Conservation (phyloP, 805 yeast species). For the Yamadazyma philogaea region DNA sequence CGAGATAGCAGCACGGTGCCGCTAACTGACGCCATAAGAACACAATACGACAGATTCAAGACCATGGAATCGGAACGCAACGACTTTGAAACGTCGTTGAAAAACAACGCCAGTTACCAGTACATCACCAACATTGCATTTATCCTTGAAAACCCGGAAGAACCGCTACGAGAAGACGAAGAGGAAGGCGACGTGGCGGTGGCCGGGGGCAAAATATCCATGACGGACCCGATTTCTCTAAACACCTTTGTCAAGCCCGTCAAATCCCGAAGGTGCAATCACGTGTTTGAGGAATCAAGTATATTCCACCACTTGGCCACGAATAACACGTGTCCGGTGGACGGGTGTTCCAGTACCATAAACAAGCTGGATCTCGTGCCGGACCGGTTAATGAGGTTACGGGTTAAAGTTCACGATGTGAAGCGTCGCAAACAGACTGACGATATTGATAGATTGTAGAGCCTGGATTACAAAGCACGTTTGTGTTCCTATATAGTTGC, state of each 20-base stretch:
- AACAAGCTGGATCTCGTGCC: conserved; percentile 32
- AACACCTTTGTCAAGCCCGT: conserved; percentile 52
- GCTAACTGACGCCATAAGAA: conserved; percentile 5
- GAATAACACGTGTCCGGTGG: conserved; percentile 50
- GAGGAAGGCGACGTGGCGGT: conserved; percentile 58
- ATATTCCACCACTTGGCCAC: conserved; percentile 30
- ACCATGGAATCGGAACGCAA: background rate
- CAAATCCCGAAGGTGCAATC: conserved; percentile 55
- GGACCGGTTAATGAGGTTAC: conserved; percentile 54
- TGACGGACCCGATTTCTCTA: conserved; percentile 65
- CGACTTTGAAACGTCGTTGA: background rate
- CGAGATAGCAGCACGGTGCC: background rate
- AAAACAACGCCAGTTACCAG: conserved; percentile 15
- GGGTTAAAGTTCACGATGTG: conserved; percentile 41
- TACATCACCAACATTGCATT: conserved; percentile 42
- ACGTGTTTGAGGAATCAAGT: conserved; percentile 55
- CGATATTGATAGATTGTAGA: conserved; percentile 4
- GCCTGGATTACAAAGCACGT: no score
- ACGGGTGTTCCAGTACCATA: conserved; percentile 48
- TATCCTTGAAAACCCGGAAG: conserved; percentile 56
- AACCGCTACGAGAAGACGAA: conserved; percentile 53
- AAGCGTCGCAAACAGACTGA: background rate
- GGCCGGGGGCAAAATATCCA: conserved; percentile 67
- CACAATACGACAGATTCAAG: background rate
- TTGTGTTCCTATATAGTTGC: no score